Evolutionary conservation across 2,329 filamentous ascomycete genomes (phyloP).

Genomic region (Akanthomyces muscarius): DNA sequence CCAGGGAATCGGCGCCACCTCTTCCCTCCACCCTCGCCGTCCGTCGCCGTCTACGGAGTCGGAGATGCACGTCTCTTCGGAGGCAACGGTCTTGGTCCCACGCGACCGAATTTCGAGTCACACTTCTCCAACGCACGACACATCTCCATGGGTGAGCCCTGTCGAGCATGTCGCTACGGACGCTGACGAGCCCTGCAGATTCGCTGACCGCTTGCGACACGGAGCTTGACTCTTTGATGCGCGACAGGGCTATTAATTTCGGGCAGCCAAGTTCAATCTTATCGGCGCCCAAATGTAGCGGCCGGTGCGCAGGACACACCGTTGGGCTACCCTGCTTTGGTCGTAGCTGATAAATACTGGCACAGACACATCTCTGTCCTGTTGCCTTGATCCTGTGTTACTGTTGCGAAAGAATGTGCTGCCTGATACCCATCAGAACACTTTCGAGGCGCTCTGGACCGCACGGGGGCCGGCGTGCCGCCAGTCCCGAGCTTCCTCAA

Average conservation of each 20-base stretch:
- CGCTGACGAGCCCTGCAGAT: not conserved
- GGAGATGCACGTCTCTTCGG: constrained; percentile 2
- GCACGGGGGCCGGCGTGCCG: not conserved
- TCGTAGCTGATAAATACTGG: not conserved
- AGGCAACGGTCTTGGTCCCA: not conserved
- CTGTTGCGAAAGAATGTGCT: not conserved
- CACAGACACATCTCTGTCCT: not conserved
- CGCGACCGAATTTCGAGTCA: constrained; percentile 3
- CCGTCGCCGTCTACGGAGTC: constrained; percentile 12
- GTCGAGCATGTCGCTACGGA: not conserved
- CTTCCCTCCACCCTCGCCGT: not conserved
- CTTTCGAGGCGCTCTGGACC: not conserved
- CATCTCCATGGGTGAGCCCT: not conserved
- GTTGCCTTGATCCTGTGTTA: not conserved
- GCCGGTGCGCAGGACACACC: not conserved
- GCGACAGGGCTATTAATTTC: not conserved
- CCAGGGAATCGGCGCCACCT: constrained; percentile 3
- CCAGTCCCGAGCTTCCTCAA: not conserved
- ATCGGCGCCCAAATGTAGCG: constrained; percentile 8
- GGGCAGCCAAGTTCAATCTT: constrained; percentile 8
- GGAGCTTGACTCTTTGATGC: not conserved
- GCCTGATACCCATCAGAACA: not conserved
- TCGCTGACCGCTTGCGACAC: not conserved
- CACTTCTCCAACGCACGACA: not conserved
- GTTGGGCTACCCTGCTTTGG: constrained; percentile 3